Conservation (phyloP, 805 yeast species). For the Suhomyces faveliae region DNA sequence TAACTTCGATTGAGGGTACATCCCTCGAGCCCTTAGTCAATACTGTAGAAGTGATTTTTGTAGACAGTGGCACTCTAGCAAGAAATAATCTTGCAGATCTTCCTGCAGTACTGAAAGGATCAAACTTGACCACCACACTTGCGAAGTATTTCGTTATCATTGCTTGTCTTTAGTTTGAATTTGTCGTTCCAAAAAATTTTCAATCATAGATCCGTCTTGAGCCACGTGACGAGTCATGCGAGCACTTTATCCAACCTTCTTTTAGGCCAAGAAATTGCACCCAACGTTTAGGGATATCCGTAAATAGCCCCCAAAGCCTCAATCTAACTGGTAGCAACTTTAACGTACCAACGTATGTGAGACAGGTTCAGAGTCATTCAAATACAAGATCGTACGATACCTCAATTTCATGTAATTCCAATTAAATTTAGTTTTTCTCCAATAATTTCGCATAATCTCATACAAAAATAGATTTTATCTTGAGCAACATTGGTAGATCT, state of each 20-base stretch:
- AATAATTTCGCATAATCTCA: background rate
- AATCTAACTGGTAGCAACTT: background rate
- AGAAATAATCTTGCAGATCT: constrained; percentile 78
- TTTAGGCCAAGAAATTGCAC: background rate
- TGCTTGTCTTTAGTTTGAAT: background rate
- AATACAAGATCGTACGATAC: background rate
- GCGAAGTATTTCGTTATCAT: constrained; percentile 93
- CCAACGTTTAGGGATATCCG: background rate
- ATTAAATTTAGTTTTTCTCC: background rate
- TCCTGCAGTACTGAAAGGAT: constrained; percentile 65
- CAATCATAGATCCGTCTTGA: background rate
- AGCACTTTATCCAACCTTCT: background rate
- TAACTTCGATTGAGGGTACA: constrained; percentile 66
- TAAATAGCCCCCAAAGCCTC: background rate
- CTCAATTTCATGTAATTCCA: background rate
- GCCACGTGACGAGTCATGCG: background rate
- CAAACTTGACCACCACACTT: constrained; percentile 70
- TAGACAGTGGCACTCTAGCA: constrained; percentile 74
- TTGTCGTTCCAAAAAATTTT: background rate
- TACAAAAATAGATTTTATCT: background rate
- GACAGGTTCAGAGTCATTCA: no score
- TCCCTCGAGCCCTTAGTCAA: constrained; percentile 46
- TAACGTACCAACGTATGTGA: no score
- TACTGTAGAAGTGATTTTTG: constrained; percentile 65
- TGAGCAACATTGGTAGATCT: no score